phyloP scores from a whole-genome alignment of 2,329 filamentous ascomycete genomes.

The Penicillium sp. region DNA sequence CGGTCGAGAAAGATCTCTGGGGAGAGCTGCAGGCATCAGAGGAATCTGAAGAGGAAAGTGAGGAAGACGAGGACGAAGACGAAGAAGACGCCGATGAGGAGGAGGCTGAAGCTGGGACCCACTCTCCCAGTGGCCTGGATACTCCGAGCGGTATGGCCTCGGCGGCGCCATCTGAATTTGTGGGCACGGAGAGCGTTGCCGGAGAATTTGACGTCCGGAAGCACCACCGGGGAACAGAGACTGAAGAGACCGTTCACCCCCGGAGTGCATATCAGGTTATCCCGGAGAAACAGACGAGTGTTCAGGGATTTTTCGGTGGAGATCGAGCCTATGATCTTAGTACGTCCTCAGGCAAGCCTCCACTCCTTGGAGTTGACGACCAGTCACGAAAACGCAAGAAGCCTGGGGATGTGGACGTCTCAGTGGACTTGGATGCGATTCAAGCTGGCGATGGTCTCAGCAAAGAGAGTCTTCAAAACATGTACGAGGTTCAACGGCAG shows the following conservation, averaged over 20 bases:
- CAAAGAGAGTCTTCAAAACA: constrained; percentile 77
- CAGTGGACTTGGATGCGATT: constrained; percentile 81
- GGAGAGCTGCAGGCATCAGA: constrained; percentile 83
- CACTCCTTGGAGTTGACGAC: constrained; percentile 78
- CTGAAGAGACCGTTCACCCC: constrained; percentile 73
- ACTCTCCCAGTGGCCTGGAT: constrained; percentile 75
- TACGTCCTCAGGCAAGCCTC: constrained; percentile 58
- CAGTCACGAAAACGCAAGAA: constrained; percentile 85
- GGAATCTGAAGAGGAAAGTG: constrained; percentile 66
- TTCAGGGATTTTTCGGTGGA: constrained; percentile 93
- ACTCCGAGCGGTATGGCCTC: constrained; percentile 80
- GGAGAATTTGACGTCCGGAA: constrained; percentile 93
- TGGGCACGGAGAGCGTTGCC: constrained; percentile 71
- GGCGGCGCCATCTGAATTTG: constrained; percentile 76
- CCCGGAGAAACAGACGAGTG: constrained; percentile 79
- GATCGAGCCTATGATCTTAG: constrained; percentile 90
- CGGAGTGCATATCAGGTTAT: constrained; percentile 86
- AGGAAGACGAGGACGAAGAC: constrained; percentile 71
- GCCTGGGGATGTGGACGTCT: constrained; percentile 90
- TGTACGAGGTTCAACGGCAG: constrained; percentile 72
- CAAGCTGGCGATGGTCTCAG: constrained; percentile 72
- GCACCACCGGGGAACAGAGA: constrained; percentile 78
- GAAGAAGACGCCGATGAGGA: constrained; percentile 51
- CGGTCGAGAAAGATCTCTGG: constrained; percentile 85
- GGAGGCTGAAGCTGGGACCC: constrained; percentile 61